Conservation (phyloP, 257 asterid species). For the Solanum etuberosum region DNA sequence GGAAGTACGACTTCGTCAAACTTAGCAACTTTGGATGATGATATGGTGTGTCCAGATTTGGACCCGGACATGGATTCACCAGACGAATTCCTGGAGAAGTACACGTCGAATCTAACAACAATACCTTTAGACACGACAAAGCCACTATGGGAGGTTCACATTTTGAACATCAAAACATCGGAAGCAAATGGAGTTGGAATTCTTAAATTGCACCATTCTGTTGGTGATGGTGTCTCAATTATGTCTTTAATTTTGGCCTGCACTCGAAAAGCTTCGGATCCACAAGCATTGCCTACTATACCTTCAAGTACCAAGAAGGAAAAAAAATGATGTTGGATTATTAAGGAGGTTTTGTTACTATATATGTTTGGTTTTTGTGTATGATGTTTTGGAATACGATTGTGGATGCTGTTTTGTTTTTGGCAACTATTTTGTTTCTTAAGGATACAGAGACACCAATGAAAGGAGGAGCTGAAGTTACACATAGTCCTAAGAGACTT, state of each 20-base stretch:
- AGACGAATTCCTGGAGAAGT: constrained; percentile 18
- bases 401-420: constrained; percentile 1
- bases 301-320: neutral
- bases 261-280: constrained; percentile 15
- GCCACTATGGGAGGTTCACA: constrained; percentile 37
- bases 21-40: neutral
- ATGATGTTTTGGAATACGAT: constrained; percentile 6
- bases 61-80: constrained; percentile 16
- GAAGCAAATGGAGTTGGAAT: constrained; percentile 14
- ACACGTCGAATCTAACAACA: constrained; percentile 8
- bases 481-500: neutral
- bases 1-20: neutral
- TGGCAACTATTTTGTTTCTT: constrained; percentile 12
- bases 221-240: constrained; percentile 37
- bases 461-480: constrained; percentile 8
- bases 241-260: constrained; percentile 21
- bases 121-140: constrained; percentile 13
- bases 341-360: neutral
- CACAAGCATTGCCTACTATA: constrained; percentile 14
- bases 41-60: constrained; percentile 13
- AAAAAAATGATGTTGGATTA: neutral
- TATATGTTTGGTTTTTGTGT: constrained; percentile 8
- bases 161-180: constrained; percentile 25
- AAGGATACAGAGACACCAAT: constrained; percentile 24
- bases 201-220: constrained; percentile 24